phyloP scores from a whole-genome alignment of 2,329 filamentous ascomycete species.

The Aureobasidium lini region DNA sequence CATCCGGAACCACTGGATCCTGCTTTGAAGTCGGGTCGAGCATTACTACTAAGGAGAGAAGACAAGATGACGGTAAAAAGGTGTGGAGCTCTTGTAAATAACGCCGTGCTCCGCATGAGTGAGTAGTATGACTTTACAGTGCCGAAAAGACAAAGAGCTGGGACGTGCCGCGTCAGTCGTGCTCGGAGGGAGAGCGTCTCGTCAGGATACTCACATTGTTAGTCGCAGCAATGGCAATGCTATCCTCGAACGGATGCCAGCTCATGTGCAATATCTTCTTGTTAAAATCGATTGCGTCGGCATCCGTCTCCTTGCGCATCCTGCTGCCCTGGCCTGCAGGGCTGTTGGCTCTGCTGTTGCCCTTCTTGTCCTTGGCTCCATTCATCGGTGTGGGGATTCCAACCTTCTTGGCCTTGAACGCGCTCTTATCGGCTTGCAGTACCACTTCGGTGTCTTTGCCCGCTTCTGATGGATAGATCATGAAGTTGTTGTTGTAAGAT shows the following conservation, averaged over 20 bases:
- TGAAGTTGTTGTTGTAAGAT: slow-evolving; percentile 99
- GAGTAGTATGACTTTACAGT: slow-evolving; percentile 30
- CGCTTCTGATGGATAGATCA: slow-evolving; percentile 97
- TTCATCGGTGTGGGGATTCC: slow-evolving; percentile 97
- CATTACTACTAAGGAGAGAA: slow-evolving; percentile 6
- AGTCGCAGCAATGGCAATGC: slow-evolving; percentile 97
- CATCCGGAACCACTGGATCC: neutral
- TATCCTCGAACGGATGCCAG: slow-evolving; percentile 99
- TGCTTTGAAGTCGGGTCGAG: neutral
- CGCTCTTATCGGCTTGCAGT: slow-evolving; percentile 94
- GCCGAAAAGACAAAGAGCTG: slow-evolving; percentile 51
- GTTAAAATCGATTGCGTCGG: slow-evolving; percentile 99
- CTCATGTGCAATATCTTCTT: slow-evolving; percentile 99
- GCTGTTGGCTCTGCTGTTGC: slow-evolving; percentile 77
- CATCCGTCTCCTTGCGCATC: slow-evolving; percentile 98
- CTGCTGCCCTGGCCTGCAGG: slow-evolving; percentile 81
- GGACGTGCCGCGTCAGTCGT: slow-evolving; percentile 14
- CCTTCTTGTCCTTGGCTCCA: slow-evolving; percentile 59
- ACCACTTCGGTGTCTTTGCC: slow-evolving; percentile 97
- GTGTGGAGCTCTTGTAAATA: neutral
- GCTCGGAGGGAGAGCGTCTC: neutral
- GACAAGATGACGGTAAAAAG: neutral
- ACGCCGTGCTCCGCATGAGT: neutral
- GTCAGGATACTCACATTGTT: slow-evolving; percentile 73
- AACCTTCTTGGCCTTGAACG: slow-evolving; percentile 99